Conservation (phyloP, 169 alveolate species). For the Babesia gibsoni region DNA sequence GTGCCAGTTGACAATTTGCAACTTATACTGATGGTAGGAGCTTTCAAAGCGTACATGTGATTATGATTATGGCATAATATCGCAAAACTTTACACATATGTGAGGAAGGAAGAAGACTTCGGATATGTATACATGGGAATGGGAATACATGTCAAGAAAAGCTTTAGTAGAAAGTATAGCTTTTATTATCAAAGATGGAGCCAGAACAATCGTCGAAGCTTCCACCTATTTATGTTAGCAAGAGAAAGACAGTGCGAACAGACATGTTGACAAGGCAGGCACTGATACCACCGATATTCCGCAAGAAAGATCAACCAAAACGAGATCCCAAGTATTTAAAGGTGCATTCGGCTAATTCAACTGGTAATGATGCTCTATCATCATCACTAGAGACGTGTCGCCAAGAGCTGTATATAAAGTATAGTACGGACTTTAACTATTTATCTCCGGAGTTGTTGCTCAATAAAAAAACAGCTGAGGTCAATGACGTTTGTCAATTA, state of each 20-base stretch:
- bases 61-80: no score
- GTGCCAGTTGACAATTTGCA: no score
- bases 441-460: slow-evolving; percentile 39
- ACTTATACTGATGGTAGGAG: no score
- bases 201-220: slow-evolving; percentile 6
- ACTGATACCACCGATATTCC: slow-evolving; percentile 54
- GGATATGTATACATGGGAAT: no score
- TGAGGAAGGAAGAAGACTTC: no score
- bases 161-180: no score
- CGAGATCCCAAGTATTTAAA: slow-evolving; percentile 17
- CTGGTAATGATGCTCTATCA: slow-evolving; percentile 5
- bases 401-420: slow-evolving; percentile 13
- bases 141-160: no score
- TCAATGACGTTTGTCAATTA: not conserved
- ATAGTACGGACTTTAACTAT: slow-evolving; percentile 40
- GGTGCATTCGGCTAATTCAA: not conserved
- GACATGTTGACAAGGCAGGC: slow-evolving; percentile 62
- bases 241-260: slow-evolving; percentile 23
- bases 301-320: slow-evolving; percentile 13
- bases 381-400: slow-evolving; percentile 5
- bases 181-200: slow-evolving; percentile 27
- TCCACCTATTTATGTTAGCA: slow-evolving; percentile 33
- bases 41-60: no score
- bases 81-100: no score
- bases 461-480: not conserved